Evolutionary conservation across 345 rosid genomes (phyloP).

Genomic region (Luvunga scandens): DNA sequence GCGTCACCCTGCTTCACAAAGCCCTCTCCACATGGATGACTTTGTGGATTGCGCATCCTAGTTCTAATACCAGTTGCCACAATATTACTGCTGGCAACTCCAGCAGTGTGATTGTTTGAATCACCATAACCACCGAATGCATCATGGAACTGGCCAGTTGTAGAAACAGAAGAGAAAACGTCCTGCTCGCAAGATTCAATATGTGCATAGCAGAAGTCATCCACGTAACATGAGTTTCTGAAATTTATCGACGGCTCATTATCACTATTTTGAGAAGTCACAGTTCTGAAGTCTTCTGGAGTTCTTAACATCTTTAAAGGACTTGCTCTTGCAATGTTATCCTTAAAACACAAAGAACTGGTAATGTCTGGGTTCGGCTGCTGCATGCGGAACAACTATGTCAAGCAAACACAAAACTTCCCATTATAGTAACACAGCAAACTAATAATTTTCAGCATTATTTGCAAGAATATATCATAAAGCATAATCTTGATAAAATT

Average conservation of each 20-base stretch:
- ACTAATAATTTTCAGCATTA: background rate
- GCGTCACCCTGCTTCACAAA: slow-evolving; percentile 47
- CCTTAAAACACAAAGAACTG: slow-evolving; percentile 2
- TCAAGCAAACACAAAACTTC: background rate
- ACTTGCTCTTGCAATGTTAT: background rate
- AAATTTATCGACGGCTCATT: background rate
- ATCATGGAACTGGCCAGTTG: slow-evolving; percentile 13
- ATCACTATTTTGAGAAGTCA: background rate
- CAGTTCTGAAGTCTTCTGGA: background rate
- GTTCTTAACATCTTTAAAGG: slow-evolving; percentile 10
- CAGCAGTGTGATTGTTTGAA: slow-evolving; percentile 5
- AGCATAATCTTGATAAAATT: background rate
- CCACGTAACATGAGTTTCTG: background rate
- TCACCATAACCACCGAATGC: background rate
- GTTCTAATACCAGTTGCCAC: slow-evolving; percentile 43
- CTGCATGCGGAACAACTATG: slow-evolving; percentile 4
- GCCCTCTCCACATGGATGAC: slow-evolving; percentile 9
- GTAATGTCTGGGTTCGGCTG: slow-evolving; percentile 23
- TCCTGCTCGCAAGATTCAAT: background rate
- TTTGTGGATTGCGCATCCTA: slow-evolving; percentile 37
- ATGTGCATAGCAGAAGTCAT: background rate
- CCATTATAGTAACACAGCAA: background rate
- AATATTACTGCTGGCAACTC: slow-evolving; percentile 15
- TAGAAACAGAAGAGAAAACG: slow-evolving; percentile 16
- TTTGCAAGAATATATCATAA: background rate